A percentile compares a stretch with the other conserved stretches of the same genome.
phyloP scores from a whole-genome alignment of 768 basidiomycete genomes.

The Amanita subjunquillea region DNA sequence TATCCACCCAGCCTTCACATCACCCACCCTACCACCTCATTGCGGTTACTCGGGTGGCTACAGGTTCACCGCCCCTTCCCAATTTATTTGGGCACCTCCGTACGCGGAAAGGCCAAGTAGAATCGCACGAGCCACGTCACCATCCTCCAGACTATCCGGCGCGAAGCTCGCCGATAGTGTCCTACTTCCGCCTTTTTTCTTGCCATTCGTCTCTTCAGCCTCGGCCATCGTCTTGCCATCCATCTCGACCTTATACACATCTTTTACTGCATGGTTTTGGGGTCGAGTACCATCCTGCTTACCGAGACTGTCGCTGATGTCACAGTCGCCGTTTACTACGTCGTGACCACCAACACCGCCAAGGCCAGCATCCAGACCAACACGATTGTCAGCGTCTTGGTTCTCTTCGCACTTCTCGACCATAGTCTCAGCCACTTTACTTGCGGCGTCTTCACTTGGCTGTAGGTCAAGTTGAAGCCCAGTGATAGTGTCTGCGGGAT shows the following conservation, averaged over 20 bases:
- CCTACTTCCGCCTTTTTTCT: background rate
- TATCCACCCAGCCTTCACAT: background rate
- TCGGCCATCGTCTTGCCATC: background rate
- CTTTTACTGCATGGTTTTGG: background rate
- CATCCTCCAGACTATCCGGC: slow-evolving; percentile 13
- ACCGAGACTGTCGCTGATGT: background rate
- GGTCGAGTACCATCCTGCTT: background rate
- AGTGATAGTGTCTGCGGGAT: background rate
- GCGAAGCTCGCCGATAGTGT: slow-evolving; percentile 5
- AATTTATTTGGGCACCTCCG: background rate
- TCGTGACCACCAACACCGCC: background rate
- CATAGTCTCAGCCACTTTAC: background rate
- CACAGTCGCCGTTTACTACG: background rate
- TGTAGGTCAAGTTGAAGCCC: background rate
- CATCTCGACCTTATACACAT: background rate
- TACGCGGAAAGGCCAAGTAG: slow-evolving; percentile 11
- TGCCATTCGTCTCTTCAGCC: background rate
- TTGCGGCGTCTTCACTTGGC: background rate
- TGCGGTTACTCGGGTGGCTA: background rate
- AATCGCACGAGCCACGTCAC: slow-evolving; percentile 17
- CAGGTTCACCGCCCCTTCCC: background rate
- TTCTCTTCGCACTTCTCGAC: background rate
- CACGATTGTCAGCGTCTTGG: no score
- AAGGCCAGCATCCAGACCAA: background rate
- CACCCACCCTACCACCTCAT: no score